Conservation (phyloP, 805 yeast species). For the Vanderwaltozyma verrucispora region DNA sequence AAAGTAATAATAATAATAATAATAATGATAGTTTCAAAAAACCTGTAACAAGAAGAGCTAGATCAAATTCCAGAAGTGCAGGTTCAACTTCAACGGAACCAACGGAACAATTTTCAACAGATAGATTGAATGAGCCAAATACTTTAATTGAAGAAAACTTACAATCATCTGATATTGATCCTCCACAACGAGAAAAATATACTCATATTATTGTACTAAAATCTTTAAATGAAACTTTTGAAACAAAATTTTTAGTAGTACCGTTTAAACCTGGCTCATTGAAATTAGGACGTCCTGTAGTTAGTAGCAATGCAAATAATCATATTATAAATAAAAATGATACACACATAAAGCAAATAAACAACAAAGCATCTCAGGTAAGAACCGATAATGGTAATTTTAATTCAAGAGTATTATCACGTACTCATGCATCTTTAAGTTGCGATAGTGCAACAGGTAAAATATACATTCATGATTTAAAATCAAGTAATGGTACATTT, state of each 20-base stretch:
- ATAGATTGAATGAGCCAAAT: neutral
- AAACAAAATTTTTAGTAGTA: slow-evolving; percentile 58
- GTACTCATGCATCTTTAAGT: slow-evolving; percentile 85
- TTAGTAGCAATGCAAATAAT: slow-evolving; percentile 1
- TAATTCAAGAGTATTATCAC: slow-evolving; percentile 81
- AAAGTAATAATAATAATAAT: neutral
- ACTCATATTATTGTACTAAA: slow-evolving; percentile 51
- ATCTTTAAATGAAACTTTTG: slow-evolving; percentile 70
- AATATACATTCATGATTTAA: slow-evolving; percentile 68
- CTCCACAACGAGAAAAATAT: slow-evolving; percentile 14
- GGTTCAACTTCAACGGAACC: slow-evolving; percentile 10
- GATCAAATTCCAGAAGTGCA: slow-evolving; percentile 23
- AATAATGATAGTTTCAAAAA: neutral
- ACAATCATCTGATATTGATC: too few species aligned
- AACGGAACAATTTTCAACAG: slow-evolving; percentile 1
- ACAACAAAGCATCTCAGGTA: slow-evolving; percentile 25
- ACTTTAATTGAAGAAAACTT: neutral
- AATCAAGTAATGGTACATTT: slow-evolving; percentile 86
- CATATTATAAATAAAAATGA: neutral
- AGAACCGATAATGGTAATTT: slow-evolving; percentile 71
- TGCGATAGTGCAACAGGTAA: slow-evolving; percentile 50
- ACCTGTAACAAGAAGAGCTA: slow-evolving; percentile 11
- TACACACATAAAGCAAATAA: slow-evolving; percentile 6
- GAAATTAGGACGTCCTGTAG: slow-evolving; percentile 75
- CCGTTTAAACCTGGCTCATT: slow-evolving; percentile 71